Conservation (phyloP, 75 land plant genomes). For the Ceratopteris richardii region DNA sequence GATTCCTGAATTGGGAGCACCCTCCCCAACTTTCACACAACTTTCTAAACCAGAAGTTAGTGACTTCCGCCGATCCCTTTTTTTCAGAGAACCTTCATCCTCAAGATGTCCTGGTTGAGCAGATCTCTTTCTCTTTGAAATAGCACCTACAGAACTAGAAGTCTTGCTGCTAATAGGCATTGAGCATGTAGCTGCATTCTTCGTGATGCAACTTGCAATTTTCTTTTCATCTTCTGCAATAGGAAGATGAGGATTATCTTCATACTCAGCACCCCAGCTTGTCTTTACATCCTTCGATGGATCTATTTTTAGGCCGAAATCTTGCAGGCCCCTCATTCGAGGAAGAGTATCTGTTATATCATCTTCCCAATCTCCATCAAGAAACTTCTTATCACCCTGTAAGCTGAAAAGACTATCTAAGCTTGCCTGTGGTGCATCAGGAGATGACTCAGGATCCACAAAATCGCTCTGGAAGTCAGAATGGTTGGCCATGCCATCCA, state of each 20-base stretch:
- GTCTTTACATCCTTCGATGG: slow-evolving; percentile 15
- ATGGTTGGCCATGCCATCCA: not conserved
- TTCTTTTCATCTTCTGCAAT: not conserved
- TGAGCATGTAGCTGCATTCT: not conserved
- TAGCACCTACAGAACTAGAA: not conserved
- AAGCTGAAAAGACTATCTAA: slow-evolving; percentile 1
- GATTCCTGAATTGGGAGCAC: slow-evolving; percentile 12
- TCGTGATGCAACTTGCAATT: not conserved
- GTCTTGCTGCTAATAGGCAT: not conserved
- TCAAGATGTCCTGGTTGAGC: slow-evolving; percentile 17
- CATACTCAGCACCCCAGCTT: not conserved
- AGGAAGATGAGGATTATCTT: too few species aligned
- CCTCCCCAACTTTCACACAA: slow-evolving; percentile 27
- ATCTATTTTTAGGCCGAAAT: slow-evolving; percentile 36
- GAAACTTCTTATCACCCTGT: not conserved
- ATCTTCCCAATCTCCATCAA: slow-evolving; percentile 16
- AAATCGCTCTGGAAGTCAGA: not conserved
- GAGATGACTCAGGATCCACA: slow-evolving; percentile 1
- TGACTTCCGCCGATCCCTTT: slow-evolving; percentile 37
- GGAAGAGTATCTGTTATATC: slow-evolving; percentile 25
- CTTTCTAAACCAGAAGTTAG: slow-evolving; percentile 39
- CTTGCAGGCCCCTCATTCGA: slow-evolving; percentile 50
- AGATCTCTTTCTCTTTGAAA: slow-evolving; percentile 20
- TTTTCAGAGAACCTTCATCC: slow-evolving; percentile 21
- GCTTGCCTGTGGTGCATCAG: not conserved